Percentiles rank a stretch among this genome's conserved stretches.
phyloP scores from a whole-genome alignment of 106 monocot species.

The Gastrodia elata region DNA sequence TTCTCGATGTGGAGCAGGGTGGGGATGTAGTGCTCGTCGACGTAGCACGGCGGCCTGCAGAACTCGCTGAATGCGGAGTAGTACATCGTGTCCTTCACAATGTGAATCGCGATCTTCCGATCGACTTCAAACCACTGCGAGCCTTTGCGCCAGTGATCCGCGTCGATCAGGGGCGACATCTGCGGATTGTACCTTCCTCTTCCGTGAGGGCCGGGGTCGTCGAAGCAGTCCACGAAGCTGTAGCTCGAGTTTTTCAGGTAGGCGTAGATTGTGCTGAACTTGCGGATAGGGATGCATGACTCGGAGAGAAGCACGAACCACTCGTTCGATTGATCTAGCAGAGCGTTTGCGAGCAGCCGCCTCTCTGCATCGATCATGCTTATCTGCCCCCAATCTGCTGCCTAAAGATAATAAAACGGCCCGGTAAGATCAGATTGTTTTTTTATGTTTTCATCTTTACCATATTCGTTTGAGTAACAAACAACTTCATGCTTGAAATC shows the following conservation, averaged over 20 bases:
- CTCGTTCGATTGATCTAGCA: conserved; percentile 47
- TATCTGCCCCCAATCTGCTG: conserved; percentile 41
- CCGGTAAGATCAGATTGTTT: no score
- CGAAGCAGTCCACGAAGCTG: conserved; percentile 39
- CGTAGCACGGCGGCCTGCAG: conserved; percentile 36
- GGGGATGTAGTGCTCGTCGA: conserved; percentile 47
- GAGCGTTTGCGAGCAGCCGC: conserved; percentile 51
- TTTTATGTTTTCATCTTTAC: no score
- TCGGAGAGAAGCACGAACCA: conserved; percentile 49
- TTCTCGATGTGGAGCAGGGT: conserved; percentile 20
- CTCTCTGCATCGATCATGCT: conserved; percentile 59
- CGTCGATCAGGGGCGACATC: conserved; percentile 33
- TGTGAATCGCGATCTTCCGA: conserved; percentile 21
- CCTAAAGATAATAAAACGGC: conserved; percentile 5
- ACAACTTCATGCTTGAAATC: no score
- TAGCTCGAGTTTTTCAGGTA: conserved; percentile 29
- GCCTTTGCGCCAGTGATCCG: conserved; percentile 48
- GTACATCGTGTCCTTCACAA: conserved; percentile 32
- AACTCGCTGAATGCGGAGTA: conserved; percentile 37
- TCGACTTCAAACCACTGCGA: conserved; percentile 58
- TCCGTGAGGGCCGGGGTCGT: conserved; percentile 25
- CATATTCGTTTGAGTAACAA: no score
- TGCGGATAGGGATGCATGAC: conserved; percentile 50
- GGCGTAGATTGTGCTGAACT: conserved; percentile 35
- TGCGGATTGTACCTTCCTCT: conserved; percentile 33